Evolutionary conservation across 345 rosid genomes (phyloP).

Genomic region (Erucastrum elatum): DNA sequence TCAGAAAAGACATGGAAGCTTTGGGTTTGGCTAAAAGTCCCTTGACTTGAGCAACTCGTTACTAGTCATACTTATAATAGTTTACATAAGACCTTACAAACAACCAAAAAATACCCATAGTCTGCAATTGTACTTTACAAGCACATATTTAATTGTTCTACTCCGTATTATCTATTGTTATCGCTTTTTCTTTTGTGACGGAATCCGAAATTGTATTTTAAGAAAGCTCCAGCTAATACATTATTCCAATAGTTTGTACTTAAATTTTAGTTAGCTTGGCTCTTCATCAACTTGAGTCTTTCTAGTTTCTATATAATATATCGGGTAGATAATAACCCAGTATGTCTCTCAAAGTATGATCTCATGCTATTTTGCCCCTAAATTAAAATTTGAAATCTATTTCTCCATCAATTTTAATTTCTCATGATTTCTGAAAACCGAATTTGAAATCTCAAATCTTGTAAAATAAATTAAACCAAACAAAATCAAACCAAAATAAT

Average conservation of each 20-base stretch:
- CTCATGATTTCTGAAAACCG: too few species aligned
- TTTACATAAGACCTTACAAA: neutral
- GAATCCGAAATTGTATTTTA: neutral
- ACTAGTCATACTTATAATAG: neutral
- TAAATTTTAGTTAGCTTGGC: constrained; percentile 8
- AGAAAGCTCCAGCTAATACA: neutral
- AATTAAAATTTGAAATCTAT: too few species aligned
- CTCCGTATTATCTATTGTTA: too few species aligned
- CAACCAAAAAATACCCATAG: neutral
- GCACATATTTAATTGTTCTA: neutral
- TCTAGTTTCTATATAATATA: constrained; percentile 2
- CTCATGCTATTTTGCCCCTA: too few species aligned
- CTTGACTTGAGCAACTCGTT: constrained; percentile 24
- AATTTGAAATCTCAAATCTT: too few species aligned
- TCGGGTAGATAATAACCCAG: neutral
- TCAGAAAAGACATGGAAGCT: constrained; percentile 16
- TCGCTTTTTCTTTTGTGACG: too few species aligned
- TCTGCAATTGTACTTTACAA: neutral
- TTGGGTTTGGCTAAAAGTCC: constrained; percentile 20
- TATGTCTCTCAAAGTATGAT: too few species aligned
- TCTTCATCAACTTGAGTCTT: constrained; percentile 25
- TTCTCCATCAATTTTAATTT: too few species aligned
- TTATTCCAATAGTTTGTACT: neutral
- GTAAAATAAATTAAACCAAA: too few species aligned
- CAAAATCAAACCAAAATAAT: too few species aligned